Evolutionary conservation across 2,329 filamentous ascomycete genomes (phyloP).

Genomic region (Furcasterigmium sp.): DNA sequence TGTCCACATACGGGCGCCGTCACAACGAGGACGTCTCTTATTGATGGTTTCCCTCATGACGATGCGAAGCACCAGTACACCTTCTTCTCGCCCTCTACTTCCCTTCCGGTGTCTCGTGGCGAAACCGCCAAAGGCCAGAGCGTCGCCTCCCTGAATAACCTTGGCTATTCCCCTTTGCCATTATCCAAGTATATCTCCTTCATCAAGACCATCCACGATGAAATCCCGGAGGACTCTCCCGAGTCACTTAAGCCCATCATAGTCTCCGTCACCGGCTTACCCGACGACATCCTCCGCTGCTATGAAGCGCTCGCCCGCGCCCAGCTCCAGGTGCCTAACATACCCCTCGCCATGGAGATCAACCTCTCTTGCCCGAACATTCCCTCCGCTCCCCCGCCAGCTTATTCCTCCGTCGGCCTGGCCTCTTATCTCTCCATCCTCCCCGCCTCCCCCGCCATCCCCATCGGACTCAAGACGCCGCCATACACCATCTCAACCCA

Average conservation of each 20-base stretch:
- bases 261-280: conserved; percentile 64
- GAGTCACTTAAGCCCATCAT: conserved; percentile 53
- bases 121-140: conserved; percentile 10
- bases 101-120: not conserved
- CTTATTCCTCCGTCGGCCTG: conserved; percentile 53
- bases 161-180: conserved; percentile 66
- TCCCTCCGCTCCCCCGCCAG: conserved; percentile 60
- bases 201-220: conserved; percentile 38
- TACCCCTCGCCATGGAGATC: conserved; percentile 64
- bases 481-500: conserved; percentile 69
- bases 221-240: conserved; percentile 13
- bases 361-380: conserved; percentile 81
- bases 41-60: conserved; percentile 61
- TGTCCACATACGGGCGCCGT: conserved; percentile 64
- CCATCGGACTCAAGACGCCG: conserved; percentile 65
- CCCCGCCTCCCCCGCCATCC: conserved; percentile 25
- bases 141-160: conserved; percentile 57
- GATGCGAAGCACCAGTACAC: conserved; percentile 55
- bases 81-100: conserved; percentile 51
- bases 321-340: conserved; percentile 27
- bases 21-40: conserved; percentile 65
- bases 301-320: conserved; percentile 41
- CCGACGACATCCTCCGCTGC: conserved; percentile 50
- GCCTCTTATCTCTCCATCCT: conserved; percentile 49
- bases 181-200: conserved; percentile 55